Evolutionary conservation across 2,329 filamentous ascomycete species (phyloP), one percentile per base, ranked within the genome.

Genomic region (Ploettnerulaceae sp.): DNA sequence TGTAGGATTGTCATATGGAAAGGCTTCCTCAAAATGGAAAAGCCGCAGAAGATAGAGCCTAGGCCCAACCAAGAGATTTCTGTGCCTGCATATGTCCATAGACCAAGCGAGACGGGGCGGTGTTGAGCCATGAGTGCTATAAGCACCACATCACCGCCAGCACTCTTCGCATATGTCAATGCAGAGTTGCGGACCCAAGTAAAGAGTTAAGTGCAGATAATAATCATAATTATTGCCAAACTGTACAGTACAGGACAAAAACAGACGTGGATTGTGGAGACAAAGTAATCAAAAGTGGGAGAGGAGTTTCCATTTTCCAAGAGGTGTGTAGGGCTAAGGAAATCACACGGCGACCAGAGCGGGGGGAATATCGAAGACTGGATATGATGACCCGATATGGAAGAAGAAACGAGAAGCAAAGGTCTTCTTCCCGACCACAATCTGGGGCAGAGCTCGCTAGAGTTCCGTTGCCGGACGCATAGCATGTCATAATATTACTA

Each of bases 11-110:
- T 42, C 56, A 51, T 46, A 69, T 67, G 68, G 68, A 70, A 69
- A 68, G 51, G 64, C 61, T 69, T 69, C 56, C 67, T 69, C 38
- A 54, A 63, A 68, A 67, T 59, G 67, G 67, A 66, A 59, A 58
- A 55, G 56, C 42, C 43, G 48, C 42, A 47, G 42, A 51, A 43
- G 33, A 20, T 38, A 37, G 26, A 37, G 37, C 40, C 46, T 51
- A 49, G 43, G 45, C 38, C 43, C 47, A 44, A 34, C 36, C 37
- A 32, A 49, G 31, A 46, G 40, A 39, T 34, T 51, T 37, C 39
- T 52, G 44, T 49, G 43, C 49, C 53, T 49, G 49, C 40, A 33
- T n/a, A n/a, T n/a, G n/a, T n/a, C n/a, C n/a, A n/a, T 48, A 43
- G 31, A 52, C 20, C 34, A 52, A 51, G 41, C 48, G 52, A 57